A percentile compares a stretch with the other conserved stretches of the same genome.
Conservation (phyloP, 345 rosid genomes). For the Boechera stricta region DNA sequence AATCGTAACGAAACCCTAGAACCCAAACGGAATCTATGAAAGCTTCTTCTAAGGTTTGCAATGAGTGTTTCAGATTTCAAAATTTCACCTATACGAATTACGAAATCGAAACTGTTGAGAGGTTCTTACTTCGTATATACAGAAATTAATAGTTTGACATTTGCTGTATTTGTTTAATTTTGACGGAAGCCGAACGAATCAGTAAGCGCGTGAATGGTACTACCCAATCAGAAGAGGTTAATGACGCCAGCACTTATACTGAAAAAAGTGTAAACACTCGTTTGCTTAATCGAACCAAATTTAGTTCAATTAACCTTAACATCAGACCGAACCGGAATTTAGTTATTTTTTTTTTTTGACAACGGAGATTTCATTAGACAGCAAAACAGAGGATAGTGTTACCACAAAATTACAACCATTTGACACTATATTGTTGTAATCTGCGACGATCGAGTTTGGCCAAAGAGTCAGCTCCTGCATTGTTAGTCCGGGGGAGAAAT, state of each 20-base stretch:
- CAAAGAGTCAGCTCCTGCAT: no score
- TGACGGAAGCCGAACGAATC: constrained; percentile 1
- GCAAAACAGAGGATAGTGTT: no score
- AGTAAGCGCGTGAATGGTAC: background rate
- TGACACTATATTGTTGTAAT: no score
- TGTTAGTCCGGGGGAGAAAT: no score
- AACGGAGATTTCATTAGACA: no score
- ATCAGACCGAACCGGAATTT: background rate
- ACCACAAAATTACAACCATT: no score
- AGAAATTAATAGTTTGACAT: background rate
- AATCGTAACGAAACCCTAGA: constrained; percentile 7
- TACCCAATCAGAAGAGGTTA: background rate
- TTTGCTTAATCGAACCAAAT: no score
- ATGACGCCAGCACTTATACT: background rate
- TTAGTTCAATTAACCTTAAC: no score
- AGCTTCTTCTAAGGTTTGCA: background rate
- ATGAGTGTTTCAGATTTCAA: constrained; percentile 18
- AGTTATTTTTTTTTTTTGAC: background rate
- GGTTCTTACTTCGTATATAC: constrained; percentile 1
- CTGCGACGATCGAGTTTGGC: no score
- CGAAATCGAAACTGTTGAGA: constrained; percentile 17
- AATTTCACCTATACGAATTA: background rate
- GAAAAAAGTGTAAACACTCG: no score
- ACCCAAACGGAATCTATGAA: background rate
- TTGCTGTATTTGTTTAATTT: background rate